Base-by-base conservation (phyloP, 1,139 yeast species). In the Insectozyma bohioensis region DNA sequence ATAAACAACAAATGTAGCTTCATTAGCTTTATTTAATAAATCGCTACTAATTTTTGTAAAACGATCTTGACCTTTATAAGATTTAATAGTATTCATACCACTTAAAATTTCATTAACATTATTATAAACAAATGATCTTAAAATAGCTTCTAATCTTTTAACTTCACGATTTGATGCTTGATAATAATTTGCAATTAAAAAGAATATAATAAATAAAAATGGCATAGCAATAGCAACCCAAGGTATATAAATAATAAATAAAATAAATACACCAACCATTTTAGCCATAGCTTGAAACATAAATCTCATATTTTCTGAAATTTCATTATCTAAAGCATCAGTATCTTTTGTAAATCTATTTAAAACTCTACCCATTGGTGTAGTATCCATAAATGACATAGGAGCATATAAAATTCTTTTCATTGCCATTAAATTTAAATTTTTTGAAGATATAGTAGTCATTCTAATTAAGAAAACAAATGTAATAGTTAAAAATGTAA, bases 281-380 rank as follows among this genome's bases (percentile, higher is more conserved):
- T 71, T 71, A 20, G 80, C 69, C 18, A 73, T 47, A 1, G 80
- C 69, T 37, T 67, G 72, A 28, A 73, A 47, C 36, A 75, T 58
- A 39, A 78, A 50, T 48, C 85, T 67, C 30, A 75, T 44, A 51
- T 75, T 79, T 43, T 78, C 83, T 26, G 80, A 75, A 36, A 80
- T 63, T 48, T 82, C 87, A 51, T 83, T 84, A 54, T 87, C 96
- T 47, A 86, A 62, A 20, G 81, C 80, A 52, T 86, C 95, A 0
- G 94, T 82, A 56, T 87, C 96, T 49, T 85, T 86, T 1, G 95
- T 82, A 47, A 77, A 76, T 43, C 83, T 61, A 49, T 77, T 76
- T 48, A 77, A 51, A 17, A 77, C 72, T 51, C 81, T 61, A 12
- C 83, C 85, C 58, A 75, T 63, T 8, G 84, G 84, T 1, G 82